These are phyloP conservation scores for Poa annua DNA, from an alignment of 176 grass and related monocot species.

Conservation along the genomic window DNA sequence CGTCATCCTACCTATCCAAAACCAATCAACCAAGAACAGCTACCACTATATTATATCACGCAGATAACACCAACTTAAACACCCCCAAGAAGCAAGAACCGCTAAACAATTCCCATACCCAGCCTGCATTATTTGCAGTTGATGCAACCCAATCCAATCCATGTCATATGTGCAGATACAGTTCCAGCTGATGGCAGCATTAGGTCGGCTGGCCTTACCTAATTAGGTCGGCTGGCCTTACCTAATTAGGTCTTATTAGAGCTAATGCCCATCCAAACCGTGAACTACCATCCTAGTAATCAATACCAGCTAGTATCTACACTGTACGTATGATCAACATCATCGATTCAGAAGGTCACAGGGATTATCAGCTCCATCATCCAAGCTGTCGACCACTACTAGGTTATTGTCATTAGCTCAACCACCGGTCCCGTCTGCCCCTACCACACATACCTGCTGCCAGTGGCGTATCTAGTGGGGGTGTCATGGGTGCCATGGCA, in stretches of 20 bases:
- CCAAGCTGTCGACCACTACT: conserved; percentile 49
- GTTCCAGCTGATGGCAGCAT: conserved; percentile 38
- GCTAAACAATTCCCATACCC: conserved; percentile 7
- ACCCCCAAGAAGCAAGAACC: conserved; percentile 15
- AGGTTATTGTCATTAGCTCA: conserved; percentile 35
- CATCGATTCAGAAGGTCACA: conserved; percentile 4
- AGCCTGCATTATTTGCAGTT: conserved; percentile 30
- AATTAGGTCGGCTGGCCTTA: conserved; percentile 35
- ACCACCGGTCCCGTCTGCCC: conserved; percentile 50
- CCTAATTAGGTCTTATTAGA: conserved; percentile 32
- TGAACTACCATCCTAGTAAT: not conserved
- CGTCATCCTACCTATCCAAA: conserved; percentile 45
- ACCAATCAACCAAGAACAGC: conserved; percentile 34
- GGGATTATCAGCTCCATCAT: conserved; percentile 39
- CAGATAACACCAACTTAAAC: conserved; percentile 27
- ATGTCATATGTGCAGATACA: conserved; percentile 20
- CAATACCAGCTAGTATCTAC: not conserved
- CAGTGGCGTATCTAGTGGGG: no score
- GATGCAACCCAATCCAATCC: conserved; percentile 31
- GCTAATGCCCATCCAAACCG: conserved; percentile 7
- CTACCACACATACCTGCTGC: no score
- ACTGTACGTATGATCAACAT: not conserved
- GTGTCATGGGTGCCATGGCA: no score
- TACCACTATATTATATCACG: not conserved
- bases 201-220: conserved; percentile 41